Evolutionary conservation across 805 yeast genomes (phyloP).

Genomic region (Wickerhamiella alocasiicola): DNA sequence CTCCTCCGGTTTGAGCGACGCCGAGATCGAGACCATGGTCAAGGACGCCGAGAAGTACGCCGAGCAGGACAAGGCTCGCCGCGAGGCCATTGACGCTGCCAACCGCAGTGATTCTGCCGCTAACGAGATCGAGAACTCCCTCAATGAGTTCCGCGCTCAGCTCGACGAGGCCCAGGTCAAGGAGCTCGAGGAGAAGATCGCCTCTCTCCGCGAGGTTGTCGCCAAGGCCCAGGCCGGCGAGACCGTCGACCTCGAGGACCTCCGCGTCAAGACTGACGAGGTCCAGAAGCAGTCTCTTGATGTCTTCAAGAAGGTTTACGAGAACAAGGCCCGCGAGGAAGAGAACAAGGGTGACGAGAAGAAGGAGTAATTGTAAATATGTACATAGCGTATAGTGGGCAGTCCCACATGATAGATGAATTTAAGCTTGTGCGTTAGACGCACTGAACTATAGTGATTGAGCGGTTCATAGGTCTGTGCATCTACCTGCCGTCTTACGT

Average conservation of each 20-base stretch:
- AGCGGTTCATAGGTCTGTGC: too few relatives aligned
- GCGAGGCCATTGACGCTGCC: slow-evolving; percentile 71
- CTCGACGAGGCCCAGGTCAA: slow-evolving; percentile 46
- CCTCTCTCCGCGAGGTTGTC: slow-evolving; percentile 59
- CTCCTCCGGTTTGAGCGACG: slow-evolving; percentile 80
- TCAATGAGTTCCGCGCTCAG: slow-evolving; percentile 62
- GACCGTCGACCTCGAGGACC: slow-evolving; percentile 48
- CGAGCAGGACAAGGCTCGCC: slow-evolving; percentile 76
- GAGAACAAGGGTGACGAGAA: too few relatives aligned
- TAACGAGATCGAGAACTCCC: slow-evolving; percentile 80
- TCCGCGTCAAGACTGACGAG: slow-evolving; percentile 73
- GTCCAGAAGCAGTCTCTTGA: slow-evolving; percentile 70
- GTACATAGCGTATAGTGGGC: slow-evolving; percentile 6
- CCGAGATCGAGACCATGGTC: slow-evolving; percentile 85
- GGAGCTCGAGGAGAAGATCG: slow-evolving; percentile 41
- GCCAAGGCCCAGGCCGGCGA: slow-evolving; percentile 59
- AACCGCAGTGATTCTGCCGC: slow-evolving; percentile 74
- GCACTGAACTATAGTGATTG: too few relatives aligned
- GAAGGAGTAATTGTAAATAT: slow-evolving; percentile 14
- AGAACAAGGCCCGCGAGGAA: slow-evolving; percentile 31
- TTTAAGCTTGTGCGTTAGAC: too few relatives aligned
- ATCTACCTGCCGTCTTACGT: too few relatives aligned
- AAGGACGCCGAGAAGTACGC: slow-evolving; percentile 81
- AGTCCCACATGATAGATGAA: too few relatives aligned
- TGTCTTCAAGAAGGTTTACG: slow-evolving; percentile 66